Base-by-base conservation (phyloP, 257 asterid genomes). In the Coffea canephora region DNA sequence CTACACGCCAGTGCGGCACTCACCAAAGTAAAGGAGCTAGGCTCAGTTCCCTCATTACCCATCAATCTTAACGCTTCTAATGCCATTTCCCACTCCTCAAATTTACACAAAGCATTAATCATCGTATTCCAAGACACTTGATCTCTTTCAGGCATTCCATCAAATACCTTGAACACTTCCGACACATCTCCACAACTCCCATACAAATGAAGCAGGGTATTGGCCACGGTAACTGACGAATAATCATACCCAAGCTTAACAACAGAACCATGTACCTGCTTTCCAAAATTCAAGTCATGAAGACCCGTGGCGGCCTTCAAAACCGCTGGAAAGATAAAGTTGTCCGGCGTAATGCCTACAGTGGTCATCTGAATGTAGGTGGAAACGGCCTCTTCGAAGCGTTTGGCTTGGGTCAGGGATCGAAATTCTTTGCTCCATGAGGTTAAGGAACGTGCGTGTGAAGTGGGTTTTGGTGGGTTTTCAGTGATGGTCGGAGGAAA, bases 81-180 rank as follows among this genome's bases (percentile, higher is more conserved):
- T 67, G 94, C 98, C 50, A 89, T 54, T 73, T 88, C 97, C 98
- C 98, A 94, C 65, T 90, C 88, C 80, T 88, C 87, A 62, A 83
- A 88, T 78, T 78, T 91, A 85, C 97, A 94, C 61, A 94, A 74
- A 65, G 94, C 94, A 79, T 89, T 94, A 27, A 94, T 91, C 80
- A 88, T 36, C 1, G 97, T 89, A 85, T 94, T 94, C 97, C 98
- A 94, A 71, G 97, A 92, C 46, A 94, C 97, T 67, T 91, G 96
- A 78, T 92, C 97, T 82, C 89, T 88, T 1, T 89, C 84, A 14
- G 93, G 90, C 84, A 94, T 92, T 89, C 88, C 81, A 52, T 89
- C 94, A 66, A 94, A 94, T 91, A 94, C 84, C 87, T 89, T 87
- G 85, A 83, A 79, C 3, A 90, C 97, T 16, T 83, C 84, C 6